Evolutionary conservation across 83 land plant species (phyloP).

Genomic region (Picea abies): DNA sequence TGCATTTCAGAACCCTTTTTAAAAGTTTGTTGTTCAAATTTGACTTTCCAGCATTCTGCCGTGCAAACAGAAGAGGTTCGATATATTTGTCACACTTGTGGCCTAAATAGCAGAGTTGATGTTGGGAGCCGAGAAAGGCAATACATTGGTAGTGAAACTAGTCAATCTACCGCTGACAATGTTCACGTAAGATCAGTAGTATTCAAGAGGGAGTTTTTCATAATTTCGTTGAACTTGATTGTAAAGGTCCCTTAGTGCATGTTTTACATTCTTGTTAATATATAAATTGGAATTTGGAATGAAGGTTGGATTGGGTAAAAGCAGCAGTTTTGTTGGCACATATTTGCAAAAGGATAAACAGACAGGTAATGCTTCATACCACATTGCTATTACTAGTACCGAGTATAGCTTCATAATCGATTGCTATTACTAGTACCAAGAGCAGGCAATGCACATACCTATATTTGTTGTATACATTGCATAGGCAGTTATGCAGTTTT

Average conservation of each 20-base stretch:
- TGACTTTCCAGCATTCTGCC: background rate
- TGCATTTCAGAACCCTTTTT: background rate
- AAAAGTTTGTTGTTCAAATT: background rate
- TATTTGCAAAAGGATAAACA: background rate
- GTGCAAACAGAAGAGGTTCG: conserved; percentile 1
- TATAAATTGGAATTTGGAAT: background rate
- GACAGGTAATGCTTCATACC: background rate
- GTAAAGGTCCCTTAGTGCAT: too few relatives aligned
- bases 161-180: background rate
- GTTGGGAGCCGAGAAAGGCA: background rate
- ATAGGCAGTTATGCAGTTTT: background rate
- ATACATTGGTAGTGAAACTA: background rate
- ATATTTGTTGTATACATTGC: background rate
- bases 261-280: background rate
- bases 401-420: background rate
- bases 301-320: background rate
- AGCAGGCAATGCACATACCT: background rate
- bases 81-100: conserved; percentile 8
- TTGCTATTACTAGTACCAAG: background rate
- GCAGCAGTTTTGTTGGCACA: background rate
- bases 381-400: background rate
- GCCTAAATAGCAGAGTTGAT: background rate
- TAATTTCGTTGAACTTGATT: too few relatives aligned
- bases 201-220: background rate
- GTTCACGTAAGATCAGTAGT: background rate